These are phyloP conservation scores for Zoysia matrella DNA, from an alignment of 202 grass and related monocot genomes.

Conservation along the genomic window DNA sequence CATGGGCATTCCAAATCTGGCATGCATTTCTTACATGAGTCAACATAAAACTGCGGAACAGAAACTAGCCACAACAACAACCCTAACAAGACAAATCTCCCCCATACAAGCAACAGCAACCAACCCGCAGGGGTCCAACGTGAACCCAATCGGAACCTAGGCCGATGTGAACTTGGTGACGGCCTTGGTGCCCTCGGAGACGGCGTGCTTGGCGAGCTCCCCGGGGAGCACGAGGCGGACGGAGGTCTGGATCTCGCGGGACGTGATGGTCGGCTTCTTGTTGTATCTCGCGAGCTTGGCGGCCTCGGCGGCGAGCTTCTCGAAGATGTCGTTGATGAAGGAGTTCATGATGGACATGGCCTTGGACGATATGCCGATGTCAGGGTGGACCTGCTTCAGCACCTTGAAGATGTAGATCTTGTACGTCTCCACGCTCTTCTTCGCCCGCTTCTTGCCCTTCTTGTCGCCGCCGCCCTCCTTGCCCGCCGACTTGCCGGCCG, in stretches of 20 bases:
- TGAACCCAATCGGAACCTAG: conserved; percentile 3
- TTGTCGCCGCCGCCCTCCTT: conserved; percentile 44
- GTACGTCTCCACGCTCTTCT: conserved; percentile 49
- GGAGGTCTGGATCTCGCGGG: too few species aligned
- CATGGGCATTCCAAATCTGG: background rate
- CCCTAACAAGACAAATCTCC: too few species aligned
- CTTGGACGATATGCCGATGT: conserved; percentile 61
- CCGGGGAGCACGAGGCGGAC: too few species aligned
- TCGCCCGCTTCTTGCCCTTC: conserved; percentile 47
- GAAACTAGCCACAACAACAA: background rate
- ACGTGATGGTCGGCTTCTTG: conserved; percentile 56
- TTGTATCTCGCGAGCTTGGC: background rate
- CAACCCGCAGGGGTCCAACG: too few species aligned
- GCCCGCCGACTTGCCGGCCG: background rate
- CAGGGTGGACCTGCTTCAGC: conserved; percentile 49
- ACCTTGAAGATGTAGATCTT: conserved; percentile 71
- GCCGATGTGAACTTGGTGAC: conserved; percentile 54
- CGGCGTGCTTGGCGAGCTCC: too few species aligned
- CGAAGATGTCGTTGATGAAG: conserved; percentile 57
- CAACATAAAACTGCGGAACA: background rate
- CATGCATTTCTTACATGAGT: background rate
- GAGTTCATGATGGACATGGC: conserved; percentile 63
- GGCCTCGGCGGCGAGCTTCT: conserved; percentile 43
- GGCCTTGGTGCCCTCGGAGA: conserved; percentile 17
- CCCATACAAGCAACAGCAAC: background rate